These are phyloP conservation scores for Neofusicoccum umdonicola DNA, from an alignment of 2,329 filamentous ascomycete species.

Conservation along the genomic window DNA sequence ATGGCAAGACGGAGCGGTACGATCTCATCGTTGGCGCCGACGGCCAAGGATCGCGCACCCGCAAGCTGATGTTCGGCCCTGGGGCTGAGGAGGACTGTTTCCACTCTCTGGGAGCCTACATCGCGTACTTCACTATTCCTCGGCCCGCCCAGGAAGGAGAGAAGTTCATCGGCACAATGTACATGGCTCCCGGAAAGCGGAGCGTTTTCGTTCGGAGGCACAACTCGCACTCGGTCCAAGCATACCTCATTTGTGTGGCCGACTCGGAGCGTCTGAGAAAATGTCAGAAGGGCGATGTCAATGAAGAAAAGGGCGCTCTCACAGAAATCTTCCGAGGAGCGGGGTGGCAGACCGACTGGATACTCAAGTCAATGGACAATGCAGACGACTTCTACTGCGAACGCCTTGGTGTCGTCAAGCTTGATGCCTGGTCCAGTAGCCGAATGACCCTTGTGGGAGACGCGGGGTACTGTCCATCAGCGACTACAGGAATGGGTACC, in stretches of 20 bases:
- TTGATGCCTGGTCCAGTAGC: constrained; percentile 45
- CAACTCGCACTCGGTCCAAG: constrained; percentile 37
- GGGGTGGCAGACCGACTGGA: constrained; percentile 46
- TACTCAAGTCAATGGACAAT: constrained; percentile 43
- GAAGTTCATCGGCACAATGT: constrained; percentile 37
- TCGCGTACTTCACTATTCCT: constrained; percentile 40
- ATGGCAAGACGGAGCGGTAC: constrained; percentile 44
- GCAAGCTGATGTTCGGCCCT: constrained; percentile 28
- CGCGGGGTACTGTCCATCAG: constrained; percentile 51
- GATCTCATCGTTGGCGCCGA: constrained; percentile 58
- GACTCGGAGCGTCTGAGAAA: background rate
- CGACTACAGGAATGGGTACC: constrained; percentile 54
- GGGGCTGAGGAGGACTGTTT: constrained; percentile 20
- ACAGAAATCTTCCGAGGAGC: constrained; percentile 41
- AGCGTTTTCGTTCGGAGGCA: constrained; percentile 44
- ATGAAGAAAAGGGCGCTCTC: constrained; percentile 42
- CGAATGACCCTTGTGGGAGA: constrained; percentile 56
- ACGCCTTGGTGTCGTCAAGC: constrained; percentile 45
- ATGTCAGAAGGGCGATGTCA: constrained; percentile 27
- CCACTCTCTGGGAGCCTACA: constrained; percentile 27
- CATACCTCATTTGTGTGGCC: constrained; percentile 28
- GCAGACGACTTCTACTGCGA: constrained; percentile 49
- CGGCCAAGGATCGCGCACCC: constrained; percentile 52
- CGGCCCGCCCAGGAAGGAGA: constrained; percentile 30
- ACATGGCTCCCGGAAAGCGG: constrained; percentile 36